These are phyloP conservation scores for Sclerotinia nivalis DNA, from an alignment of 2,329 filamentous ascomycete genomes.

Conservation along the genomic window DNA sequence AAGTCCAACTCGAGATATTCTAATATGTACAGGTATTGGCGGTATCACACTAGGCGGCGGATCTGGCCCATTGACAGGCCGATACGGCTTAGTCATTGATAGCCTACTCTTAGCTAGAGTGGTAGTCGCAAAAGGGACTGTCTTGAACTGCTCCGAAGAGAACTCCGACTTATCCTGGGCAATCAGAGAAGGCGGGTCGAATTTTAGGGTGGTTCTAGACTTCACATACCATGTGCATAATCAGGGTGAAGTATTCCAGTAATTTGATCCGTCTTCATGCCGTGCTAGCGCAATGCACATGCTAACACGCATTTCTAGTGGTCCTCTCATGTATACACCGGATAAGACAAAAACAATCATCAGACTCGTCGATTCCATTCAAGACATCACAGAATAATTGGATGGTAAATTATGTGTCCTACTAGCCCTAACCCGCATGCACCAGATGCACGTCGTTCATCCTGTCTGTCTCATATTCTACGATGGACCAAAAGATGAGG, in stretches of 20 bases:
- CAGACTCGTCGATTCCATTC: background rate
- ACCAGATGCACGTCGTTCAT: background rate
- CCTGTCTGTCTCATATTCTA: background rate
- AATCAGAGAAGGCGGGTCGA: background rate
- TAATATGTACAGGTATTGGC: background rate
- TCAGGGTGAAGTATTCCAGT: background rate
- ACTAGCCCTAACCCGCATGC: background rate
- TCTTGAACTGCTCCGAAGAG: background rate
- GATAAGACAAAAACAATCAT: background rate
- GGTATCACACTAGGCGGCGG: background rate
- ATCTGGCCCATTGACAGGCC: background rate
- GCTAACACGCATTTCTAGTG: background rate
- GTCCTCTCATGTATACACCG: background rate
- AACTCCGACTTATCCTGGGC: background rate
- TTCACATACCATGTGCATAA: background rate
- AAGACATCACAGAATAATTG: background rate
- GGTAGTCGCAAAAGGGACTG: background rate
- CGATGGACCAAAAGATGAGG: background rate
- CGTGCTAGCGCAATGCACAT: background rate
- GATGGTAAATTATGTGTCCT: background rate
- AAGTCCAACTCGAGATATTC: too few relatives aligned
- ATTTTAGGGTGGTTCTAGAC: background rate
- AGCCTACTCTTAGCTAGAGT: background rate
- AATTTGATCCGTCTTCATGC: background rate
- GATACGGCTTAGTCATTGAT: background rate